Evolutionary conservation across 139 green algal genomes (phyloP), one percentile per base, ranked within the genome.

Genomic region (Volvox africanus): DNA sequence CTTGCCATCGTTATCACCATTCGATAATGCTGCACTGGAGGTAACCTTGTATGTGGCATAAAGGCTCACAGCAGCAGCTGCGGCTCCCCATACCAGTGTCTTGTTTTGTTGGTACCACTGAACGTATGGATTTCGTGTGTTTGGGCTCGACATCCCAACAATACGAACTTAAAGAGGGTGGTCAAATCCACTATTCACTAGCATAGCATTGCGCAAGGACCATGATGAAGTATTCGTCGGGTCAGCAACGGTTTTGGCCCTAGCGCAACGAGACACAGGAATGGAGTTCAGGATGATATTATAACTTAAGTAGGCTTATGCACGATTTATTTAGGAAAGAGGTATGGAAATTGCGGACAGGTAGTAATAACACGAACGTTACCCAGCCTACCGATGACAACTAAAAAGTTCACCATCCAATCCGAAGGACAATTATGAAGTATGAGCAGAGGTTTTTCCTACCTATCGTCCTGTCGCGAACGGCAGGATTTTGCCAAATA

Each of bases 71-170:
- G 87, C 75, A 19, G 86, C 33, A 14, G 87, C 87, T 19, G 87
- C 76, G 19, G 76, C 21, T 26, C 76, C 75, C 87, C 87, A 91
- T 12, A 91, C 87, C 1, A 79, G 26, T 14, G 75, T 78, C 30
- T 84, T 90, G 75, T 90, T 30, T 3, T 62, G 55, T 14, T 90
- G 55, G 24, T 90, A 90, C 86, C 86, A 90, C 19, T 85, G 73
- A 0, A 67, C 26, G 35, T 75, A 77, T 30, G 75, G 32, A 36
- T 82, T 83, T 67, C 36, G 19, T 33, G 78, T 17, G 18, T 18
- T 67, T 22, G 78, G 20, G 22, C 78, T 37, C 36, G 78, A 62
- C 78, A 84, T 84, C 62, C 22, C 26, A 33, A 32, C n/a, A 79
- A 35, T 32, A 28, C 11, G 24, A 28, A 6, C 24, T n/a, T n/a